These are phyloP conservation scores for Cladophialophora carrionii DNA, from an alignment of 2,329 filamentous ascomycete species.

Conservation along the genomic window DNA sequence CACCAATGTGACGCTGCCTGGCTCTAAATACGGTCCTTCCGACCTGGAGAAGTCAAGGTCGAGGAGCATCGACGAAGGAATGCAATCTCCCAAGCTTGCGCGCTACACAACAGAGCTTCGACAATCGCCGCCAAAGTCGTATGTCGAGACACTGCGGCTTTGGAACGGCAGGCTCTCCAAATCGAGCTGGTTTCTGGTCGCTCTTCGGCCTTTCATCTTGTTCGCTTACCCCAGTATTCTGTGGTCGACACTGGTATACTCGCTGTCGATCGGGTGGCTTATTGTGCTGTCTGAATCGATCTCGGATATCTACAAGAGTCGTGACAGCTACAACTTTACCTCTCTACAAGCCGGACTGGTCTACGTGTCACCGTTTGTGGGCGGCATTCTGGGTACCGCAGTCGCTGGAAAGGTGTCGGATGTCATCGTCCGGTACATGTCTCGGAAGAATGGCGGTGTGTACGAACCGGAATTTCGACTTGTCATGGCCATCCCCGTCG, in stretches of 20 bases:
- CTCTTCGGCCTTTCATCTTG: conserved; percentile 78
- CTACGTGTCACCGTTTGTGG: conserved; percentile 87
- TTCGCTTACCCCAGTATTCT: conserved; percentile 86
- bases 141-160: conserved; percentile 71
- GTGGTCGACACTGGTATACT: conserved; percentile 84
- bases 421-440: conserved; percentile 78
- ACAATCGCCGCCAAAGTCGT: conserved; percentile 69
- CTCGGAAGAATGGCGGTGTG: conserved; percentile 82
- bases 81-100: conserved; percentile 32
- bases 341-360: conserved; percentile 80
- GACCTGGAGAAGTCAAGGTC: conserved; percentile 17
- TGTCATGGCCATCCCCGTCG: conserved; percentile 81
- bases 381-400: conserved; percentile 85
- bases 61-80: conserved; percentile 6
- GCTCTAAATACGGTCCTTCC: conserved; percentile 3
- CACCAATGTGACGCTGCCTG: conserved; percentile 10
- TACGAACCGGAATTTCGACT: conserved; percentile 95
- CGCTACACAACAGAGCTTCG: conserved; percentile 73
- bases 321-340: conserved; percentile 75
- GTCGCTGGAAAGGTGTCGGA: conserved; percentile 89
- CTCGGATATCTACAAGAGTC: conserved; percentile 73
- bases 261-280: conserved; percentile 89
- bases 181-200: conserved; percentile 79
- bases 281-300: conserved; percentile 92
- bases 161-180: conserved; percentile 77